A percentile compares a stretch with the other conserved stretches of the same genome.
These are phyloP conservation scores for Coniochaeta sp. DNA, from an alignment of 2,329 filamentous ascomycete species.

Conservation along the genomic window DNA sequence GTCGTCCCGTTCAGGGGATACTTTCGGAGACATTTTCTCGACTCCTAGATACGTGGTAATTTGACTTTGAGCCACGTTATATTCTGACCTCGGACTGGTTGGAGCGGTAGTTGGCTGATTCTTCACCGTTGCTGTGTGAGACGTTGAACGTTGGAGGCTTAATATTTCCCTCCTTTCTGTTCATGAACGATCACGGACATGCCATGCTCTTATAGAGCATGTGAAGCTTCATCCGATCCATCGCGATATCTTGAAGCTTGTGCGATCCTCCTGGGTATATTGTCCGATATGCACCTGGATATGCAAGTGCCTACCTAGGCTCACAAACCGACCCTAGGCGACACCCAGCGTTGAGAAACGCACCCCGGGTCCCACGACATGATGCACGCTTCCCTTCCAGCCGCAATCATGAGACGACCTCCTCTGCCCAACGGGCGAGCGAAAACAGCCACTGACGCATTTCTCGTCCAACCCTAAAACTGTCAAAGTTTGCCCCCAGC, in stretches of 20 bases:
- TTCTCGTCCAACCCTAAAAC: neutral
- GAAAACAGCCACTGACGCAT: neutral
- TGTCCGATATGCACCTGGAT: neutral
- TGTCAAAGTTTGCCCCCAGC: neutral
- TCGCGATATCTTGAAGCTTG: neutral
- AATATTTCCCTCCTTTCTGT: neutral
- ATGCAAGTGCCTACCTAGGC: neutral
- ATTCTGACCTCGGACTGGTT: neutral
- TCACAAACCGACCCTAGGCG: neutral
- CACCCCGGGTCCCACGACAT: neutral
- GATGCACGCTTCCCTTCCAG: neutral
- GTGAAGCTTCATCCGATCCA: neutral
- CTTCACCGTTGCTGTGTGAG: neutral
- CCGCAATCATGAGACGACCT: neutral
- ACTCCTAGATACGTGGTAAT: neutral
- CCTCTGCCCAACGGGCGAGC: neutral
- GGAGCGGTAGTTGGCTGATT: neutral
- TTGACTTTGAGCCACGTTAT: neutral
- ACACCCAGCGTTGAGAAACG: neutral
- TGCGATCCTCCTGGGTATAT: too few relatives aligned
- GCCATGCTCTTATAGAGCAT: neutral
- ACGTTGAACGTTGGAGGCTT: neutral
- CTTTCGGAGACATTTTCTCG: neutral
- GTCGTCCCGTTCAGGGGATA: neutral
- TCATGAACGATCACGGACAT: neutral